Evolutionary conservation across 371 early-diverging fungal species (phyloP).

Genomic region (Apophysomyces elegans): DNA sequence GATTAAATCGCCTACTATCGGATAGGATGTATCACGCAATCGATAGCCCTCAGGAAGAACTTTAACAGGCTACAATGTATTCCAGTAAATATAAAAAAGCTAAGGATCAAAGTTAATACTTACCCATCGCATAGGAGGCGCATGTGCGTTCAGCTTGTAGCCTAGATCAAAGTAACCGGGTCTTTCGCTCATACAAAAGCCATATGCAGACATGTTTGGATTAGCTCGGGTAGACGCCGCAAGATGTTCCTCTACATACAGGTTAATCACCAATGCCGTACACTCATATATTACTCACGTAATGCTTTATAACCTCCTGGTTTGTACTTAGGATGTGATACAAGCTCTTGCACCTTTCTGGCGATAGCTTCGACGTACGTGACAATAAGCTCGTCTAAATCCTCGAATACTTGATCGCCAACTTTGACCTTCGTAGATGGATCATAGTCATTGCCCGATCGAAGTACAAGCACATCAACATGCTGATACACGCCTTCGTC

Average conservation of each 20-base stretch:
- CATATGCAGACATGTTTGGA: constrained; percentile 61
- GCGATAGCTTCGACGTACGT: constrained; percentile 85
- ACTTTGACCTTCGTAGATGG: constrained; percentile 65
- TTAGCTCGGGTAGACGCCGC: constrained; percentile 45
- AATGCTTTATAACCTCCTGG: constrained; percentile 42
- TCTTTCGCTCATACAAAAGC: constrained; percentile 54
- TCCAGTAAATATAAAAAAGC: not conserved
- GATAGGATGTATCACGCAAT: constrained; percentile 59
- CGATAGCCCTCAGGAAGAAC: constrained; percentile 68
- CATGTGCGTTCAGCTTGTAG: constrained; percentile 46
- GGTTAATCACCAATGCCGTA: not conserved
- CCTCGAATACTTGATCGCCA: constrained; percentile 70
- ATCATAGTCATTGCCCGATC: constrained; percentile 72
- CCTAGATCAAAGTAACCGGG: constrained; percentile 60
- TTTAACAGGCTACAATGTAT: constrained; percentile 50
- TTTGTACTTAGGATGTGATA: constrained; percentile 67
- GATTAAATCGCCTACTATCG: constrained; percentile 62
- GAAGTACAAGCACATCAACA: constrained; percentile 82
- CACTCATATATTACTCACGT: constrained; percentile 19
- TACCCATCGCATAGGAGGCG: constrained; percentile 48
- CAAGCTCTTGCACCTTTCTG: constrained; percentile 68
- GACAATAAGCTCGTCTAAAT: constrained; percentile 92
- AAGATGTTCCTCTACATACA: constrained; percentile 36
- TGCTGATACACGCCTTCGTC: constrained; percentile 87
- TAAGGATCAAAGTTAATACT: not conserved